Evolutionary conservation across 345 rosid genomes (phyloP), one percentile per base, ranked within the genome.

Genomic region (Ceriops zippeliana): DNA sequence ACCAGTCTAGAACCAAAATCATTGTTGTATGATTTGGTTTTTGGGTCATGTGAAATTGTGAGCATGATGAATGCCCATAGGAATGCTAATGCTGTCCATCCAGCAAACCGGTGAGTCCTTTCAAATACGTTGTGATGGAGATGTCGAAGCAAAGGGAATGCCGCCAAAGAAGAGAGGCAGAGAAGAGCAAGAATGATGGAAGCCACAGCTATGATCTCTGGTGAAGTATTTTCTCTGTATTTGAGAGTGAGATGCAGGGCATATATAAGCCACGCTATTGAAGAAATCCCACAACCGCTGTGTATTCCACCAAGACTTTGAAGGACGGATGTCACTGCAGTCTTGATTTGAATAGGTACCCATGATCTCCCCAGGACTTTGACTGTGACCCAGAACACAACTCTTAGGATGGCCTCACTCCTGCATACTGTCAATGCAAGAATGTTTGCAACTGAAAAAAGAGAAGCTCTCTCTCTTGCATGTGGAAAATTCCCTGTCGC

Each of bases 101-200:
- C 96, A 0, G 90, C 76, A 32, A 88, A 90, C 58, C 98, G 68
- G 46, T 92, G 98, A 66, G 74, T 59, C 53, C 96, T 78, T 73
- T 92, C 96, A 11, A 92, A 92, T 35, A 88, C 79, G 57, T 86
- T 92, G 75, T 92, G 96, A 71, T 90, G 96, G 60, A 92, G 79
- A 70, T 92, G 98, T 38, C 95, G 95, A 58, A 92, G 80, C 15
- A 92, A 86, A 2, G 96, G 98, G 52, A 89, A 91, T 1, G 96
- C 92, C 0, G 93, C 88, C 13, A 81, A 9, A 7, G 78, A 84
- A 38, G 98, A 83, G 38, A 92, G 56, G 66, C 63, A 81, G 59
- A 88, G 89, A 73, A 90, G 91, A 1, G 76, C 70, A 53, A 92
- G 90, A 65, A 86, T 86, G 2, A 82, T 17, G 5, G 85, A 77